Evolutionary conservation across 148 eudicot species (phyloP), one percentile per base, ranked within the genome.

Genomic region (Fallopia convolvulus): DNA sequence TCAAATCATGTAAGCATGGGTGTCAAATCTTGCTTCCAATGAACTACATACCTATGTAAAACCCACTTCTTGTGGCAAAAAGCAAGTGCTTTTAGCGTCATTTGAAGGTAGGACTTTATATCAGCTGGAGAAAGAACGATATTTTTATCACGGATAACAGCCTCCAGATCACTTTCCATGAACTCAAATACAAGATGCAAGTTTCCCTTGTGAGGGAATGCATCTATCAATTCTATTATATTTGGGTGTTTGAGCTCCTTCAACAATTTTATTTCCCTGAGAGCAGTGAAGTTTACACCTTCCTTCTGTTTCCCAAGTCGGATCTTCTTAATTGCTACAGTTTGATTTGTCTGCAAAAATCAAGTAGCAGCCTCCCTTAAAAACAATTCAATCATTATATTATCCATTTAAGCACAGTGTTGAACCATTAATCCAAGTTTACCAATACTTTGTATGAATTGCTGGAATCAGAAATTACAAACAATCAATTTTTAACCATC

Each of bases 81-180:
- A 61, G 99, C 88, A 76, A 95, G 97, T 74, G 92, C 99, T 82
- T 90, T 92, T 41, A 95, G 80, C 20, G 97, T 92, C 99, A 95
- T 95, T 74, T 91, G 97, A 50, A 95, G 82, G 72, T 90, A 95
- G 4, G 99, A 95, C 75, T 95, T 95, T 48, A 86, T 87, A 82
- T 95, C 99, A 74, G 88, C 91, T 0, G 94, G 97, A 3, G 99
- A 95, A 11, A 95, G 88, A 76, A 95, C 86, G 60, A 95, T 92
- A 81, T 95, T 90, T 53, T 96, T 87, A 83, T 95, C 99, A 47
- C 99, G 97, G 78, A 95, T 92, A 44, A 95, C 96, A 46, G 99
- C 97, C 86, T 95, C 99, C 58, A 95, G 87, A 80, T 95, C 99
- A 75, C 97, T 95, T 88, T 95, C 99, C 99, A 95, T 95, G 81